Conservation (phyloP, 2,329 filamentous ascomycete genomes). For the Talaromyces sp. region DNA sequence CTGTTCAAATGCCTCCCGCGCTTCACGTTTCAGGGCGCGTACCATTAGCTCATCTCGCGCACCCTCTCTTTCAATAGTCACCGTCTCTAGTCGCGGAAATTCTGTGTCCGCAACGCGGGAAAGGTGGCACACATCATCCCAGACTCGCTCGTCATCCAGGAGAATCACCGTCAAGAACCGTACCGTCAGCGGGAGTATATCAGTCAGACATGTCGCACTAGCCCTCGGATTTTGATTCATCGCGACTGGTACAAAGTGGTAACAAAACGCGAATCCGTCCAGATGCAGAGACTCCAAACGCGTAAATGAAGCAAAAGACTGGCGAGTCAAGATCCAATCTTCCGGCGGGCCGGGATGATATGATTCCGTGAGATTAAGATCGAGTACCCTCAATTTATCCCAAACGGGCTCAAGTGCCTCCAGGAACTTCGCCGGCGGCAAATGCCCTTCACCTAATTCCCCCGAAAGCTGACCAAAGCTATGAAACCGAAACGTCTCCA, state of each 20-base stretch:
- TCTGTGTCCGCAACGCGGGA: not conserved
- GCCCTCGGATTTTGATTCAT: too few species aligned
- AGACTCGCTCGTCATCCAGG: not conserved
- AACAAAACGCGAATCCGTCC: not conserved
- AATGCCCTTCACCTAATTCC: not conserved
- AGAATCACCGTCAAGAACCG: not conserved
- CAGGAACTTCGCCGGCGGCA: not conserved
- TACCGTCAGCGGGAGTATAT: not conserved
- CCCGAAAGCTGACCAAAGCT: not conserved
- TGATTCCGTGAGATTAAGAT: not conserved
- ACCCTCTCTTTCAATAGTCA: not conserved
- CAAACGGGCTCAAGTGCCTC: not conserved
- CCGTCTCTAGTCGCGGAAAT: not conserved
- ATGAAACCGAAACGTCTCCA: not conserved
- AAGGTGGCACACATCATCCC: not conserved
- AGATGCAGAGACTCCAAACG: not conserved
- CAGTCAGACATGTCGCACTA: not conserved
- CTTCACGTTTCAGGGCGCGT: not conserved
- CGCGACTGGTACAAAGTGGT: not conserved
- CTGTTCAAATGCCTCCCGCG: not conserved
- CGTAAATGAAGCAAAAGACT: too few species aligned
- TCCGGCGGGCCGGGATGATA: not conserved
- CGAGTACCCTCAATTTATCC: not conserved
- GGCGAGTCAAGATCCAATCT: not conserved
- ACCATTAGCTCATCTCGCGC: too few species aligned